Evolutionary conservation across 1,284 basidiomycete genomes (phyloP).

Genomic region (Psilocybe mexicana): DNA sequence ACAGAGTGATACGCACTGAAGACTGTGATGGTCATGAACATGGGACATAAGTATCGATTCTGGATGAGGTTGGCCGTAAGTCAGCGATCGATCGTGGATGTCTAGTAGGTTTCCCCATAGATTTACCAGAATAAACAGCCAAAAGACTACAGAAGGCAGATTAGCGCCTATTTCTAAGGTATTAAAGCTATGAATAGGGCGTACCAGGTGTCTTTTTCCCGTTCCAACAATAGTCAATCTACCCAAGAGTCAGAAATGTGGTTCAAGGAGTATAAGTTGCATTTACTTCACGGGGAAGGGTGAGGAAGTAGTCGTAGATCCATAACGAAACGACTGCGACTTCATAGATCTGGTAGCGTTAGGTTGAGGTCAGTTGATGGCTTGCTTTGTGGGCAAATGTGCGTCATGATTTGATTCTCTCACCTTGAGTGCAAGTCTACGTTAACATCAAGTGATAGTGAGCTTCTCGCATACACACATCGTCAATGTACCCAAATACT

Average conservation of each 20-base stretch:
- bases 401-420: background rate
- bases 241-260: background rate
- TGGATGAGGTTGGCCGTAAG: background rate
- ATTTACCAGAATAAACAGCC: constrained; percentile 6
- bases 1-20: background rate
- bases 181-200: background rate
- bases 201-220: background rate
- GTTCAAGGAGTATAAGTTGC: too few species aligned
- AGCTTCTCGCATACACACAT: background rate
- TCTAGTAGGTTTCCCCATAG: background rate
- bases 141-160: background rate
- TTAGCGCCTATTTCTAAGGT: background rate
- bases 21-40: constrained; percentile 6
- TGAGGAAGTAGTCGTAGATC: constrained; percentile 1
- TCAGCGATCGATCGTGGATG: background rate
- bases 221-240: background rate
- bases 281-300: background rate
- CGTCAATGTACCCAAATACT: background rate
- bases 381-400: background rate
- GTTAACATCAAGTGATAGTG: background rate
- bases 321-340: background rate
- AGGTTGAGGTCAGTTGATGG: background rate
- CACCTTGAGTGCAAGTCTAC: background rate
- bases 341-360: background rate
- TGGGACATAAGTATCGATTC: constrained; percentile 7